A percentile compares a stretch with the other conserved stretches of the same genome.
Evolutionary conservation across 2,329 filamentous ascomycete genomes (phyloP).

Genomic region (Phyllosticta citribraziliensis): DNA sequence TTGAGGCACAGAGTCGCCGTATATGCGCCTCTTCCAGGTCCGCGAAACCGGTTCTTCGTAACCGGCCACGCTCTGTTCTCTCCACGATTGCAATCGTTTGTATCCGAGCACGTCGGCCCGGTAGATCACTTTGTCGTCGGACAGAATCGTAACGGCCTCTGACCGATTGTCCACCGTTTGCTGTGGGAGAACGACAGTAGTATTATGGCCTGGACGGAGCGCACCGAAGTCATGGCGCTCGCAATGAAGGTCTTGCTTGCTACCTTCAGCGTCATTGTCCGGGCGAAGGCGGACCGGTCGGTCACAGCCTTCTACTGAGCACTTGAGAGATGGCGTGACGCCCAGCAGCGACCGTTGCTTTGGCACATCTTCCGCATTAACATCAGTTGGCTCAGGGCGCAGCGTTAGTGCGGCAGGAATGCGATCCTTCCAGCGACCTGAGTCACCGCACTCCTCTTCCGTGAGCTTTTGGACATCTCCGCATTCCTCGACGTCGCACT

Average conservation of each 20-base stretch:
- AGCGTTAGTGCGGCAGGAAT: conserved; percentile 29
- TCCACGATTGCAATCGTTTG: not conserved
- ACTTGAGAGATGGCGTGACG: too few species aligned
- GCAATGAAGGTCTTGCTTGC: too few species aligned
- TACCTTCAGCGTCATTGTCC: too few species aligned
- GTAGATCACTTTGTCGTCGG: not conserved
- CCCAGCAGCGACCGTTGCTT: not conserved
- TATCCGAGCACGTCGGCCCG: conserved; percentile 16
- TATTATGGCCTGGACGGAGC: too few species aligned
- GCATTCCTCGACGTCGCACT: conserved; percentile 21
- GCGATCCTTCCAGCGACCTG: conserved; percentile 29
- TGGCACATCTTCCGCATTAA: not conserved
- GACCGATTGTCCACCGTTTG: too few species aligned
- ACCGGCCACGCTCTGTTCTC: not conserved
- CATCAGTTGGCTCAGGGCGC: conserved; percentile 5
- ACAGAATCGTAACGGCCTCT: not conserved
- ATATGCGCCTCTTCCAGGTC: not conserved
- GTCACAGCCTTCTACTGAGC: too few species aligned
- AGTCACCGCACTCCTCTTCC: conserved; percentile 30
- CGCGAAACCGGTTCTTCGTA: not conserved
- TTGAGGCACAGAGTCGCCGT: not conserved
- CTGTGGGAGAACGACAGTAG: too few species aligned
- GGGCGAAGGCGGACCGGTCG: too few species aligned
- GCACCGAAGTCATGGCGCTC: too few species aligned
- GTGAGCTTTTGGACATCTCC: conserved; percentile 24